phyloP scores from a whole-genome alignment of 2,329 filamentous ascomycete species.

The Diaporthe velutina region DNA sequence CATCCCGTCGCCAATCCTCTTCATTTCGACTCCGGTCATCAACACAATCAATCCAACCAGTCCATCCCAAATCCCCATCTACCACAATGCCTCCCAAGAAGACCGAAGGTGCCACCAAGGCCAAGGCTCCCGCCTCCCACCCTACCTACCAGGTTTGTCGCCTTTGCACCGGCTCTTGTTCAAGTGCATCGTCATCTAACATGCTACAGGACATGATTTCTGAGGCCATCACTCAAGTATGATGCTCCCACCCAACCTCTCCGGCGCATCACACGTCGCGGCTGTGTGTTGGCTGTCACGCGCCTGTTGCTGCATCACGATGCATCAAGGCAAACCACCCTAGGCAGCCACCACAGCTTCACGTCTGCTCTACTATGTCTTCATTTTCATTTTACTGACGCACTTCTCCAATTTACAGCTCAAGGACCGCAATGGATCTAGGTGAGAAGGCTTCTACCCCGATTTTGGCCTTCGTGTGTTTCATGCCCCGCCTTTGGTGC shows the following conservation, averaged over 20 bases:
- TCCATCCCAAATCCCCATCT: conserved; percentile 41
- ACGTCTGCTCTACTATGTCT: background rate
- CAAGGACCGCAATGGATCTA: conserved; percentile 73
- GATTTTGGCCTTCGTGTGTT: conserved; percentile 37
- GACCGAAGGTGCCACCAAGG: conserved; percentile 61
- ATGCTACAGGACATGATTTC: conserved; percentile 70
- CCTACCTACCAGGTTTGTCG: conserved; percentile 70
- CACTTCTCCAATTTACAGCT: conserved; percentile 58
- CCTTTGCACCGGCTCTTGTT: conserved; percentile 38
- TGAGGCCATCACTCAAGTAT: conserved; percentile 72
- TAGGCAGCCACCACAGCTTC: conserved; percentile 19
- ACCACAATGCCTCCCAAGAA: conserved; percentile 73
- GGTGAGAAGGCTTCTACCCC: conserved; percentile 48
- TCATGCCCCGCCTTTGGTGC: conserved; percentile 38
- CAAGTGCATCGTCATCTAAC: conserved; percentile 51
- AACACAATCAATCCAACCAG: conserved; percentile 27
- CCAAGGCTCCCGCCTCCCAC: conserved; percentile 61
- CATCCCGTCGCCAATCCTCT: conserved; percentile 37
- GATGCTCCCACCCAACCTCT: conserved; percentile 52
- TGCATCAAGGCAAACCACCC: background rate
- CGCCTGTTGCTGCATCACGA: background rate
- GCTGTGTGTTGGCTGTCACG: conserved; percentile 33
- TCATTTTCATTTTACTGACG: conserved; percentile 53
- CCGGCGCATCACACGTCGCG: conserved; percentile 52
- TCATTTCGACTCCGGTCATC: conserved; percentile 40